These are phyloP conservation scores for Cadophora gregata DNA, from an alignment of 2,329 filamentous ascomycete species.

Conservation along the genomic window DNA sequence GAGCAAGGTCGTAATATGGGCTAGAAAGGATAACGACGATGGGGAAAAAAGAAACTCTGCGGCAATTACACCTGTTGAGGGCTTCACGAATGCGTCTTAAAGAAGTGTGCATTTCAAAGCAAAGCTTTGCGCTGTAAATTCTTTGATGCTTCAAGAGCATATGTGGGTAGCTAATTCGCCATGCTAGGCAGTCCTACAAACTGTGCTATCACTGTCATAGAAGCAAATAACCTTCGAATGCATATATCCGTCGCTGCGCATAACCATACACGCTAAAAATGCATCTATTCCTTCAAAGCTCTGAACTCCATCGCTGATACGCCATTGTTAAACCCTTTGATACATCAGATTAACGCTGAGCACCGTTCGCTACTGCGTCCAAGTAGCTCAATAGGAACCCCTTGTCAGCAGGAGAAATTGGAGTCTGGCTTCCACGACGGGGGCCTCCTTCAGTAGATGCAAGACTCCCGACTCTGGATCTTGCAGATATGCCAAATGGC, in stretches of 20 bases:
- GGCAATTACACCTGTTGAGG: neutral
- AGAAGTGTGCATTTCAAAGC: conserved; percentile 3
- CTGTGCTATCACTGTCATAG: neutral
- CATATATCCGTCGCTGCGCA: neutral
- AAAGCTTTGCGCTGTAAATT: neutral
- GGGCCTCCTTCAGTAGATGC: conserved; percentile 38
- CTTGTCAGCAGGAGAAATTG: conserved; percentile 73
- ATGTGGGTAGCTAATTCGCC: neutral
- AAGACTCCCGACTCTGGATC: conserved; percentile 42
- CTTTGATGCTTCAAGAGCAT: conserved; percentile 7
- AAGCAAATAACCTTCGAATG: neutral
- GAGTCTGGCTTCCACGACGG: conserved; percentile 56
- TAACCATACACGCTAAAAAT: conserved; percentile 19
- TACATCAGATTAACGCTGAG: conserved; percentile 16
- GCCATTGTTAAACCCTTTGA: conserved; percentile 3
- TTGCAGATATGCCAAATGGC: conserved; percentile 27
- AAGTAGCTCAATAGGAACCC: conserved; percentile 79
- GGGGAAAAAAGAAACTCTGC: neutral
- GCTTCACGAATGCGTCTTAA: neutral
- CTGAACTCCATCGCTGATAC: conserved; percentile 10
- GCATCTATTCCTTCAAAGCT: conserved; percentile 1
- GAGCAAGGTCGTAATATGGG: neutral
- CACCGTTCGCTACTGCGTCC: conserved; percentile 51
- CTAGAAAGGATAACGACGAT: neutral
- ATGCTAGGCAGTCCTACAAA: neutral